Percentiles rank a stretch among this genome's conserved stretches.
Evolutionary conservation across 805 yeast species (phyloP).

Genomic region (Lipomyces sp.): DNA sequence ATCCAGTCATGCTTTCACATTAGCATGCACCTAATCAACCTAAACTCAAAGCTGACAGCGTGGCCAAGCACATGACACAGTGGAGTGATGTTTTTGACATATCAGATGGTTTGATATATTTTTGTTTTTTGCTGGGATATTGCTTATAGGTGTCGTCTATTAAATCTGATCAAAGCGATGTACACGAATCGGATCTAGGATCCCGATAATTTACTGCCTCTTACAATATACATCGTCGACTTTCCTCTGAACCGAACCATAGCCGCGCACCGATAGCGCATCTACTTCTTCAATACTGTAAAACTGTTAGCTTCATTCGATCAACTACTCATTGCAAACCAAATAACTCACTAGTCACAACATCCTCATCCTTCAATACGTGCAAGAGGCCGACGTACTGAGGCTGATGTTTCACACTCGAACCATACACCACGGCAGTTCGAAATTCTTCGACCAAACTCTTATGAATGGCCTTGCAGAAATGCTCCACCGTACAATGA

Average conservation of each 20-base stretch:
- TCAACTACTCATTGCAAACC: background rate
- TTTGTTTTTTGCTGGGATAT: too few species aligned
- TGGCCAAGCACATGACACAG: too few species aligned
- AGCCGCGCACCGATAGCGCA: background rate
- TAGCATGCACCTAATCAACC: too few species aligned
- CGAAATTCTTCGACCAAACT: constrained; percentile 91
- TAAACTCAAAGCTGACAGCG: too few species aligned
- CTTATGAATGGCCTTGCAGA: constrained; percentile 95
- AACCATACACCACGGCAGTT: constrained; percentile 88
- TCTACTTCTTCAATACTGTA: constrained; percentile 3
- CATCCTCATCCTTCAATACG: constrained; percentile 91
- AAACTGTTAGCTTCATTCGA: background rate
- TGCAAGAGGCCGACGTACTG: constrained; percentile 92
- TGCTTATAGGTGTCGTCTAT: too few species aligned
- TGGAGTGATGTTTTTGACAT: too few species aligned
- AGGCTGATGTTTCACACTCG: constrained; percentile 96
- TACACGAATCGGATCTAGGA: too few species aligned
- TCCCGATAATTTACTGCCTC: too few species aligned
- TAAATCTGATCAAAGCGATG: too few species aligned
- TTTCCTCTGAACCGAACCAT: background rate
- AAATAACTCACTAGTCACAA: constrained; percentile 61
- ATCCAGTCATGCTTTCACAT: too few species aligned
- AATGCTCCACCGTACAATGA: constrained; percentile 87
- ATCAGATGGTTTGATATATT: too few species aligned
- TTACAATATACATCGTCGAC: background rate